Conservation (phyloP, 257 asterid genomes). For the Euphrasia confusa region DNA sequence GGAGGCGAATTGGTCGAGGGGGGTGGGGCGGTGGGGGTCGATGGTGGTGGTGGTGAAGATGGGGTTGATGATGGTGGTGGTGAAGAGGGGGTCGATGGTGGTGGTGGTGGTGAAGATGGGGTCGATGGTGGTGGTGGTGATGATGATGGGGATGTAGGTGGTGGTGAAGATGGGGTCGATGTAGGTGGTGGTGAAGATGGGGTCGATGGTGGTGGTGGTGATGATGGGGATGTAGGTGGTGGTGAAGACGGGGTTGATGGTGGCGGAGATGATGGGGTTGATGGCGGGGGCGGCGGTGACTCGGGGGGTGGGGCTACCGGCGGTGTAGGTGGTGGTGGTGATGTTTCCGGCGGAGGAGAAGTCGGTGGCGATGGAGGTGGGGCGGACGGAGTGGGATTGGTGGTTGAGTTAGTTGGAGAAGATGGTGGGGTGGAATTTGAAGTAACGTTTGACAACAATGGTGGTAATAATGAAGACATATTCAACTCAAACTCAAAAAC, state of each 20-base stretch:
- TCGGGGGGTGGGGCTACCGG: constrained; percentile 30
- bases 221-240: too few relatives aligned
- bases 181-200: constrained; percentile 40
- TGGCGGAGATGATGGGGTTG: constrained; percentile 33
- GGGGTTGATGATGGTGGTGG: constrained; percentile 32
- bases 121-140: constrained; percentile 32
- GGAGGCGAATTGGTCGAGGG: constrained; percentile 17
- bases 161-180: constrained; percentile 31
- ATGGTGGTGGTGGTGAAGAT: constrained; percentile 27
- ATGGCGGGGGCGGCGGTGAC: constrained; percentile 35
- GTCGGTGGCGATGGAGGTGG: constrained; percentile 32
- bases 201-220: constrained; percentile 26
- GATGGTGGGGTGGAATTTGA: constrained; percentile 34
- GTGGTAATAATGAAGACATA: constrained; percentile 42
- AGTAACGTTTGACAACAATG: constrained; percentile 46
- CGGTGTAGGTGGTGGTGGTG: constrained; percentile 42
- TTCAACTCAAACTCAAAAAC: background rate
- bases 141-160: constrained; percentile 27
- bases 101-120: constrained; percentile 30
- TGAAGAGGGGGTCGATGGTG: constrained; percentile 30
- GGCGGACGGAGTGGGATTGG: constrained; percentile 22
- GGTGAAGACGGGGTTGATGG: constrained; percentile 29
- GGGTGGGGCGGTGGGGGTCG: constrained; percentile 29
- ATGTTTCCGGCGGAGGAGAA: constrained; percentile 29
- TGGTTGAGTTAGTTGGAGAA: constrained; percentile 29